phyloP scores from a whole-genome alignment of 306 rosid genomes.

The Canavalia gladiata region DNA sequence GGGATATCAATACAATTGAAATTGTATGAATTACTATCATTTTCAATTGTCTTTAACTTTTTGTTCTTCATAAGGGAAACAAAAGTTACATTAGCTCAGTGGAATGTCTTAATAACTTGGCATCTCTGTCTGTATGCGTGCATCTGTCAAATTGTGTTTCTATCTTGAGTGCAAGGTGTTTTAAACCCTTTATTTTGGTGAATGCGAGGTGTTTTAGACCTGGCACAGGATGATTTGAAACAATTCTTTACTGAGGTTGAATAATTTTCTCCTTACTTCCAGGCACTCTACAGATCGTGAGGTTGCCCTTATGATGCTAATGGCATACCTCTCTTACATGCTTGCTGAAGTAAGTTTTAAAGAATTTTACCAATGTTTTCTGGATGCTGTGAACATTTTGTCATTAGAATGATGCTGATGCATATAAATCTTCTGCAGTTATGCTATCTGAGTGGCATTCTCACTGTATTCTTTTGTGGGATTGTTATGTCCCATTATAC shows the following conservation, averaged over 20 bases:
- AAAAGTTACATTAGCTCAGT: slow-evolving; percentile 8
- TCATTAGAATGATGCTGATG: slow-evolving; percentile 41
- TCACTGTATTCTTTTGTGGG: slow-evolving; percentile 98
- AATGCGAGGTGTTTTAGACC: not conserved
- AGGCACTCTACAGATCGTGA: slow-evolving; percentile 99
- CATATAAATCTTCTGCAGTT: slow-evolving; percentile 69
- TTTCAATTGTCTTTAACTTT: slow-evolving; percentile 2
- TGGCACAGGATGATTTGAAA: slow-evolving; percentile 33
- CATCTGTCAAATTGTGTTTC: slow-evolving; percentile 20
- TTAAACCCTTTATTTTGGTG: not conserved
- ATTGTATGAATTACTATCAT: slow-evolving; percentile 8
- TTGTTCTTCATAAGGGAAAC: not conserved
- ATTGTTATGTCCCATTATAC: slow-evolving; percentile 99
- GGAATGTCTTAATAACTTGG: not conserved
- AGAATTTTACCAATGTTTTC: slow-evolving; percentile 13
- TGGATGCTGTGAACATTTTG: slow-evolving; percentile 18
- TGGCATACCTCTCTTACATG: slow-evolving; percentile 99
- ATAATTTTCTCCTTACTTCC: slow-evolving; percentile 49
- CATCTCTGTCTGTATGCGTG: not conserved
- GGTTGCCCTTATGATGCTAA: slow-evolving; percentile 98
- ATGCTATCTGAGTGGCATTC: slow-evolving; percentile 86
- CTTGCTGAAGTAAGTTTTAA: slow-evolving; percentile 88
- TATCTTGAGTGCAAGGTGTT: slow-evolving; percentile 14
- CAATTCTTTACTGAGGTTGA: slow-evolving; percentile 33
- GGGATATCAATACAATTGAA: not conserved